Conservation (phyloP, 2,329 filamentous ascomycete species). For the Zymoseptoria brevis region DNA sequence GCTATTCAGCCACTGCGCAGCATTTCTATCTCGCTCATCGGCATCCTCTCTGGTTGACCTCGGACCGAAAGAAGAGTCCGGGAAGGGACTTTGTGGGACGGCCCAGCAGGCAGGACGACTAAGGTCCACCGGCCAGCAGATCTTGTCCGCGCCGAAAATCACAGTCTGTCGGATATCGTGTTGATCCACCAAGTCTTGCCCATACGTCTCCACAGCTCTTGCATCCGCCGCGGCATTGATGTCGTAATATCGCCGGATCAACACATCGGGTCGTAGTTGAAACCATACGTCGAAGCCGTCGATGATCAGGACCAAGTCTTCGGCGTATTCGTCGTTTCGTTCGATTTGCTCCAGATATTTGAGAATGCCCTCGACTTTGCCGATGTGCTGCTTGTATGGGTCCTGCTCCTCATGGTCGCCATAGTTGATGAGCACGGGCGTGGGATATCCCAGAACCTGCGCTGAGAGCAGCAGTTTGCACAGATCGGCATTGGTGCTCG, state of each 20-base stretch:
- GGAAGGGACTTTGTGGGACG: slow-evolving; percentile 21
- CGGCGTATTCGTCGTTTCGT: slow-evolving; percentile 35
- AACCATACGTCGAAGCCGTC: slow-evolving; percentile 59
- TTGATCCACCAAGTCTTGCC: not conserved
- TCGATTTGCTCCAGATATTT: slow-evolving; percentile 36
- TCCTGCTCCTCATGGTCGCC: slow-evolving; percentile 24
- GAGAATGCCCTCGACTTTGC: slow-evolving; percentile 39
- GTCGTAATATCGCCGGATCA: slow-evolving; percentile 55
- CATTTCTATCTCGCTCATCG: slow-evolving; percentile 39
- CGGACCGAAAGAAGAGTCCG: slow-evolving; percentile 22
- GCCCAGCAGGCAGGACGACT: slow-evolving; percentile 23
- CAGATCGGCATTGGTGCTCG: slow-evolving; percentile 42
- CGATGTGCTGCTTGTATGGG: slow-evolving; percentile 38
- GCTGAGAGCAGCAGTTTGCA: slow-evolving; percentile 52
- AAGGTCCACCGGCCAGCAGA: slow-evolving; percentile 23
- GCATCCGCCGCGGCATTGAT: slow-evolving; percentile 47
- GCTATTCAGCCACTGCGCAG: slow-evolving; percentile 6
- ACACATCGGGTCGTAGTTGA: slow-evolving; percentile 55
- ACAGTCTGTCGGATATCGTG: slow-evolving; percentile 18
- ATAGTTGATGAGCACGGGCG: slow-evolving; percentile 48
- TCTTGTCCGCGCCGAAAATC: slow-evolving; percentile 27
- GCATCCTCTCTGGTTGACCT: slow-evolving; percentile 28
- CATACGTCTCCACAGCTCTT: slow-evolving; percentile 22
- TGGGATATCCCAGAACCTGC: slow-evolving; percentile 52
- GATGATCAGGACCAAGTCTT: slow-evolving; percentile 56